Evolutionary conservation across 306 rosid genomes (phyloP), one percentile per base, ranked within the genome.

Genomic region (Trifolium pratense): DNA sequence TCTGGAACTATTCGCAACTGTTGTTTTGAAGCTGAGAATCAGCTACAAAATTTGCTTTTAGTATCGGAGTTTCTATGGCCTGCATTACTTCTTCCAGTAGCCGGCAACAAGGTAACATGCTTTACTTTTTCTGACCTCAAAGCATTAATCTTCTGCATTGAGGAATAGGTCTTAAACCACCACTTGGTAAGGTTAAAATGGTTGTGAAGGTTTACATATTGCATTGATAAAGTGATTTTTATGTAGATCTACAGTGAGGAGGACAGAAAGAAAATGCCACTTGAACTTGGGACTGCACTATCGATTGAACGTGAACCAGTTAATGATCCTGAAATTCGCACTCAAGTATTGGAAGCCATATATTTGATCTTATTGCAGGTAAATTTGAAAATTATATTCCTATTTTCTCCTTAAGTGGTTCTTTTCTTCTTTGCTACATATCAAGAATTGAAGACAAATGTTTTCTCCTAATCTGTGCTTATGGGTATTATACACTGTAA

Each of bases 1-100:
- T 89, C 83, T 85, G 97, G 98, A 85, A 89, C 97, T 61, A 84
- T 93, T 49, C 96, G 89, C 75, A 93, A 93, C 84, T 93, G 98
- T 75, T 93, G 97, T 81, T 93, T 91, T 82, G 96, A 93, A 78
- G 97, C 97, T 65, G 97, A 89, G 81, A 83, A 58, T 40, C 87
- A 91, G 83, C 87, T 91, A 46, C 96, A 88, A 58, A 89, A 91
- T 87, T 85, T 93, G 80, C 98, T 91, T 81, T 78, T 91, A 84
- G 82, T 86, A 60, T 91, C 98, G 25, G 98, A 93, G 86, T 93
- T 93, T 84, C 97, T 93, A 73, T 93, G 98, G 98, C 98, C 97
- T 52, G 92, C 97, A 74, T 74, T 93, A 73, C 97, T 93, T 86
- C 90, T 93, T 68, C 97, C 98, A 8, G 96, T 93, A 74, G 97